Conservation (phyloP, 2,329 filamentous ascomycete genomes). For the Pyrenochaeta sp. region DNA sequence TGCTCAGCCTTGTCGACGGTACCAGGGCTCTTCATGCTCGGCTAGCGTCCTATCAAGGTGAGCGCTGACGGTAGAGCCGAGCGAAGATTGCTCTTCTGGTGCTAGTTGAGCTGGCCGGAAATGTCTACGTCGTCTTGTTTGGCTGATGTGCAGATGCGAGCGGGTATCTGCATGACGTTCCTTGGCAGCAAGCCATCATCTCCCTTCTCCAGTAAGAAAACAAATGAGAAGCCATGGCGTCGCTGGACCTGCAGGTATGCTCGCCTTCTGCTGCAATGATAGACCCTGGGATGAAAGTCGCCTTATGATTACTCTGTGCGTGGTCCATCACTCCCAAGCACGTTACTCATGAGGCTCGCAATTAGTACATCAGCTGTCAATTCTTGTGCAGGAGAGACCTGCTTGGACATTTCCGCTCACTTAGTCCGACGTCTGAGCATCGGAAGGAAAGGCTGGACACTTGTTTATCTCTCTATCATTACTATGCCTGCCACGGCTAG, state of each 20-base stretch:
- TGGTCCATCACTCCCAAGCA: constrained; percentile 11
- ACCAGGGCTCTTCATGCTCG: constrained; percentile 6
- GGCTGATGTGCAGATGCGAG: constrained; percentile 38
- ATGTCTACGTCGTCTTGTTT: constrained; percentile 35
- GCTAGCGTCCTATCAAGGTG: constrained; percentile 19
- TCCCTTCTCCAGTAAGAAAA: constrained; percentile 9
- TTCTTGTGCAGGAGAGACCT: background rate
- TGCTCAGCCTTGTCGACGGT: constrained; percentile 27
- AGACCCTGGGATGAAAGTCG: constrained; percentile 6
- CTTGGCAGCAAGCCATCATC: constrained; percentile 26
- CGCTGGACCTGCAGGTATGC: constrained; percentile 9
- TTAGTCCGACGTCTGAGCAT: background rate
- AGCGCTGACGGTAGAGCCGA: constrained; percentile 14
- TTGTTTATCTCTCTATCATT: constrained; percentile 1
- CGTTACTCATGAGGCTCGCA: constrained; percentile 13
- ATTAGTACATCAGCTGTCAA: constrained; percentile 1
- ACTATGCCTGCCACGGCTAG: background rate
- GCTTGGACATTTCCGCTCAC: background rate
- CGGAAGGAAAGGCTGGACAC: background rate
- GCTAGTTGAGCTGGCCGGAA: constrained; percentile 39
- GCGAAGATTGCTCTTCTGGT: constrained; percentile 35
- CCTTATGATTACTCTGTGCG: constrained; percentile 6
- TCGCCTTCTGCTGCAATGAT: constrained; percentile 7
- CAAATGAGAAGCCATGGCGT: constrained; percentile 20
- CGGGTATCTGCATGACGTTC: constrained; percentile 38